These are phyloP conservation scores for Tulasnella sp. DNA, from an alignment of 768 basidiomycete species.

Conservation along the genomic window DNA sequence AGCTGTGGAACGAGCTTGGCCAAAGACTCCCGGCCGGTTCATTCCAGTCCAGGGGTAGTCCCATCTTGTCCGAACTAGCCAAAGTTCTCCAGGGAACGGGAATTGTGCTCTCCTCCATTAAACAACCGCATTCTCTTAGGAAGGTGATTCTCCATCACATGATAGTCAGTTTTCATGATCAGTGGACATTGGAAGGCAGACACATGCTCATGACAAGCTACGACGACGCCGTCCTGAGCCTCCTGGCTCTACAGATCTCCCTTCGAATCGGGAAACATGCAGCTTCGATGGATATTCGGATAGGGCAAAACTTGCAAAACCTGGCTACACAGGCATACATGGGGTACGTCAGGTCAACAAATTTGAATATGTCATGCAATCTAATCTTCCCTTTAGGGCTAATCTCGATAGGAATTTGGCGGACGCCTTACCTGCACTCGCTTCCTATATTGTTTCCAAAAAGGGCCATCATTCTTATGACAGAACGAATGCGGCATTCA, in stretches of 20 bases:
- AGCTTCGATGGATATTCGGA: not conserved
- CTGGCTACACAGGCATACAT: not conserved
- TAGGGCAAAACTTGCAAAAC: not conserved
- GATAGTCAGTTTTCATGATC: not conserved
- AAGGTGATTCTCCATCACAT: not conserved
- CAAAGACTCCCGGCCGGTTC: not conserved
- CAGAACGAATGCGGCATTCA: not conserved
- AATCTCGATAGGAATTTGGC: not conserved
- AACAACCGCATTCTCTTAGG: not conserved
- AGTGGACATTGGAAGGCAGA: not conserved
- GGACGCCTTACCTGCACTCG: not conserved
- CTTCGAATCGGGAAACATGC: not conserved
- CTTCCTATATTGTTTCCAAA: not conserved
- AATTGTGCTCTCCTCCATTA: too few species aligned
- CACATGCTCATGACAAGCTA: not conserved
- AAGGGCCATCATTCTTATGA: not conserved
- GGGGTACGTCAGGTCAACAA: not conserved
- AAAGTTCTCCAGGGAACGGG: not conserved
- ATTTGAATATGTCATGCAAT: not conserved
- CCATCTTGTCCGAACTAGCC: not conserved
- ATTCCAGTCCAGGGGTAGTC: not conserved
- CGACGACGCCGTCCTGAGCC: not conserved
- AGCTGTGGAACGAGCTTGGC: not conserved
- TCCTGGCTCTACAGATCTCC: not conserved
- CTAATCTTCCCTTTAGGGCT: not conserved